Evolutionary conservation across 345 rosid genomes (phyloP), one percentile per base, ranked within the genome.

Genomic region (Gossypium arboreum): DNA sequence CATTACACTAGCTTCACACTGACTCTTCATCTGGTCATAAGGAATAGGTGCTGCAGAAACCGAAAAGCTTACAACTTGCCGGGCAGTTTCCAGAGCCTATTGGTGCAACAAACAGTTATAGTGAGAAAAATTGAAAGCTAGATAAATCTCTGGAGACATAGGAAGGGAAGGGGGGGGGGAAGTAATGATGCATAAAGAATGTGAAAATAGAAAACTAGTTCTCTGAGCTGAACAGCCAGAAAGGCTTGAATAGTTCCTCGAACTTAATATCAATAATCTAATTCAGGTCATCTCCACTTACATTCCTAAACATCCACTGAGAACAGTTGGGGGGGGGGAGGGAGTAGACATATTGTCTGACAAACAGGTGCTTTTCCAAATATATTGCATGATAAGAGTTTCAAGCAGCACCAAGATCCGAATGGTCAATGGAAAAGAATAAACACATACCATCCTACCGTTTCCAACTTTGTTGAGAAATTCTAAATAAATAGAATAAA

Each of bases 21-120:
- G 98, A 81, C 81, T 90, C 84, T 83, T 94, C 94, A 94, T 89
- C 81, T 94, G 91, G 80, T 92, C 98, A 79, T 94, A 94, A 47
- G 98, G 92, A 71, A 92, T 74, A 44, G 91, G 88, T 27, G 79
- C 78, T 2, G 94, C 84, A 52, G 92, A 88, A 72, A 85, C 86
- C 8, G 91, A 89, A 79, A 82, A 76, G 85, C 91, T 92, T 81
- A 92, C 96, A 68, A 92, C 97, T 84, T 92, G 90, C 51, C 88
- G 78, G 44, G 98, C 96, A 20, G 96, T 92, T 88, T 94, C 97
- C 79, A 88, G 78, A 50, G 92, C 98, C 98, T 94, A 76, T 72
- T 54, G 17, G 52, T 13, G 67, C 47, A 22, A 61, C 7, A 25
- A 60, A 67, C 58, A 2, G 27, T 34, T 60, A 61, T 12, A 67